Evolutionary conservation across 495 filamentous ascomycete genomes (phyloP).

Genomic region (Filosporella fistucella): DNA sequence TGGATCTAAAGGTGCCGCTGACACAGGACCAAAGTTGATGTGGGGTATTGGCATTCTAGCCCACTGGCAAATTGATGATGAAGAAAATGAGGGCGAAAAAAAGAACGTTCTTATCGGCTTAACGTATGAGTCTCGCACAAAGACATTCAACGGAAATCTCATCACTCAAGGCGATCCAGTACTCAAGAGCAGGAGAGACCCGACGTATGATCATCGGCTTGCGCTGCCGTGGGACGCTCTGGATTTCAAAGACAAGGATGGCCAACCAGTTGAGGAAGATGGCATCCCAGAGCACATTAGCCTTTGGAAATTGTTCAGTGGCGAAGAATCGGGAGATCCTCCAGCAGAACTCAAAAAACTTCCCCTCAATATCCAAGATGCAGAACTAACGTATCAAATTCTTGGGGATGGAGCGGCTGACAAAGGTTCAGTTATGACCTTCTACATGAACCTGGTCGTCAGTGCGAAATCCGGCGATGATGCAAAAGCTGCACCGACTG

Average conservation of each 20-base stretch:
- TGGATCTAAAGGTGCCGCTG: no score
- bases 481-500: not conserved
- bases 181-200: not conserved
- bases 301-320: not conserved
- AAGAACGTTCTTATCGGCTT: not conserved
- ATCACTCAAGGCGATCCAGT: not conserved
- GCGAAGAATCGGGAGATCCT: not conserved
- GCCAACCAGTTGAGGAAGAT: not conserved
- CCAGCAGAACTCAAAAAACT: not conserved
- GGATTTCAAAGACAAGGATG: no score
- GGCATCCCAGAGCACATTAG: not conserved
- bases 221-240: not conserved
- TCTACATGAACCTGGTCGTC: not conserved
- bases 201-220: not conserved
- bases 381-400: not conserved
- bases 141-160: not conserved
- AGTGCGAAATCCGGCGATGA: not conserved
- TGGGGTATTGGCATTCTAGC: constrained; percentile 1
- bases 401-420: not conserved
- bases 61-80: not conserved
- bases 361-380: not conserved
- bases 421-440: not conserved
- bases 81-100: not conserved
- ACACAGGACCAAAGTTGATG: not conserved
- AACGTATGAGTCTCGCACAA: not conserved